phyloP scores from a whole-genome alignment of 1,284 basidiomycete species.

The Cutaneotrichosporon curvatum region DNA sequence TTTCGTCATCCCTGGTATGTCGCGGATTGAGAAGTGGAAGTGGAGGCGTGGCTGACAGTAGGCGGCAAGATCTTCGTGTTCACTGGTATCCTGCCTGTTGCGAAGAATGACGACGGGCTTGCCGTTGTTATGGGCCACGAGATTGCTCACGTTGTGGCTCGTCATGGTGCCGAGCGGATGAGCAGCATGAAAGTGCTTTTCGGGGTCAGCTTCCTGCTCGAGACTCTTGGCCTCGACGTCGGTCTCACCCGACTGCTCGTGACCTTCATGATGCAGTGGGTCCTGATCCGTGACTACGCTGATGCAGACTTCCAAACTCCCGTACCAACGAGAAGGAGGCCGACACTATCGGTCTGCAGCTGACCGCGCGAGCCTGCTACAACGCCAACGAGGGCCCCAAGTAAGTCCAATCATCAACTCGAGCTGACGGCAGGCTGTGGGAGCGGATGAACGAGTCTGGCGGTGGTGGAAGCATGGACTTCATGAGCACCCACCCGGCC shows the following conservation, averaged over 20 bases:
- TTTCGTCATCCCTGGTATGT: conserved; percentile 62
- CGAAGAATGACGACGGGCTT: conserved; percentile 69
- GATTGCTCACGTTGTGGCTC: conserved; percentile 63
- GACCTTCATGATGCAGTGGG: conserved; percentile 32
- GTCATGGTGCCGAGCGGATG: conserved; percentile 32
- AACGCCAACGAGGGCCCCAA: conserved; percentile 55
- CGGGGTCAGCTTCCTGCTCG: conserved; percentile 51
- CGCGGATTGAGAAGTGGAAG: not conserved
- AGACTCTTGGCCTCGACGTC: conserved; percentile 56
- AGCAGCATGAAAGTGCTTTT: conserved; percentile 56
- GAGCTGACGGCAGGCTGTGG: conserved; percentile 56
- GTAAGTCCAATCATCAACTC: conserved; percentile 46
- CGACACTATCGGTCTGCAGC: conserved; percentile 64
- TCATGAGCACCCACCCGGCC: conserved; percentile 62
- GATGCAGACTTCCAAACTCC: conserved; percentile 65
- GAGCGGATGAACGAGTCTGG: conserved; percentile 51
- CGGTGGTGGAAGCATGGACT: conserved; percentile 35
- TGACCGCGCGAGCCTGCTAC: conserved; percentile 53
- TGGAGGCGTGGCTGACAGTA: conserved; percentile 17
- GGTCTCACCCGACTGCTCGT: conserved; percentile 49
- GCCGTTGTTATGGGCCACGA: conserved; percentile 85
- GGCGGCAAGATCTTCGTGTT: conserved; percentile 76
- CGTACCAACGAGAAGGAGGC: conserved; percentile 75
- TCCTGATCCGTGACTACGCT: not conserved
- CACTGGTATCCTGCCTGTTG: conserved; percentile 78